phyloP scores from a whole-genome alignment of 2,329 filamentous ascomycete genomes.

The Sporothrix brunneoviolacea region DNA sequence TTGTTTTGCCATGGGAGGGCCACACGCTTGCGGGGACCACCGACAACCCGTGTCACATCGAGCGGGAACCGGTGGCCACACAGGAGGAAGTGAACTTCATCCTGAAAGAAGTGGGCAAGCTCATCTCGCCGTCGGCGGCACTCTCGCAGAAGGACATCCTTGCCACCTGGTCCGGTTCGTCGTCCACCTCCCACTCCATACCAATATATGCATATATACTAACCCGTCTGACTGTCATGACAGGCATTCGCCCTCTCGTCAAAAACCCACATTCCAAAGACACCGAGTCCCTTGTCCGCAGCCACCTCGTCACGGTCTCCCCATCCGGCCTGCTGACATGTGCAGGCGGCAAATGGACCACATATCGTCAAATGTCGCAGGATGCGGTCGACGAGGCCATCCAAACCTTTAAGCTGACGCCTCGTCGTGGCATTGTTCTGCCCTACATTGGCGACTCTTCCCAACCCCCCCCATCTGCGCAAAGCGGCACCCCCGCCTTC shows the following conservation, averaged over 20 bases:
- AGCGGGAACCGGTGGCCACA: slow-evolving; percentile 6
- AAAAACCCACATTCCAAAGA: slow-evolving; percentile 75
- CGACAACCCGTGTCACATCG: slow-evolving; percentile 63
- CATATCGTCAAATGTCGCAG: slow-evolving; percentile 83
- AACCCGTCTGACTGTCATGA: no score
- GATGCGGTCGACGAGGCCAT: slow-evolving; percentile 77
- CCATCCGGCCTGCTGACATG: slow-evolving; percentile 70
- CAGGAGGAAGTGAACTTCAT: slow-evolving; percentile 36
- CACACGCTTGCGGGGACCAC: slow-evolving; percentile 82
- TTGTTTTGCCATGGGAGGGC: slow-evolving; percentile 82
- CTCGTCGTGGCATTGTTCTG: slow-evolving; percentile 30
- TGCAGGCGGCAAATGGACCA: slow-evolving; percentile 82
- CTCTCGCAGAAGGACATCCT: slow-evolving; percentile 11
- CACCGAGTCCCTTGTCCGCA: slow-evolving; percentile 76
- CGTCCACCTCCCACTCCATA: not conserved
- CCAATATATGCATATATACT: not conserved
- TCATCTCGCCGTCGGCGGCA: slow-evolving; percentile 57
- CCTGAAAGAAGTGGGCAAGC: slow-evolving; percentile 68
- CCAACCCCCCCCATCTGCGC: not conserved
- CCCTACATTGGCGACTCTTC: slow-evolving; percentile 2
- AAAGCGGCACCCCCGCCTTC: slow-evolving; percentile 24
- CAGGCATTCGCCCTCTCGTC: slow-evolving; percentile 66
- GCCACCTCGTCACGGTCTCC: slow-evolving; percentile 71
- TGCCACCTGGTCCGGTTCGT: slow-evolving; percentile 48
- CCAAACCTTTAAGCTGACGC: slow-evolving; percentile 53